Conservation (phyloP, 148 eudicot species). For the Nepenthes mirabilis region DNA sequence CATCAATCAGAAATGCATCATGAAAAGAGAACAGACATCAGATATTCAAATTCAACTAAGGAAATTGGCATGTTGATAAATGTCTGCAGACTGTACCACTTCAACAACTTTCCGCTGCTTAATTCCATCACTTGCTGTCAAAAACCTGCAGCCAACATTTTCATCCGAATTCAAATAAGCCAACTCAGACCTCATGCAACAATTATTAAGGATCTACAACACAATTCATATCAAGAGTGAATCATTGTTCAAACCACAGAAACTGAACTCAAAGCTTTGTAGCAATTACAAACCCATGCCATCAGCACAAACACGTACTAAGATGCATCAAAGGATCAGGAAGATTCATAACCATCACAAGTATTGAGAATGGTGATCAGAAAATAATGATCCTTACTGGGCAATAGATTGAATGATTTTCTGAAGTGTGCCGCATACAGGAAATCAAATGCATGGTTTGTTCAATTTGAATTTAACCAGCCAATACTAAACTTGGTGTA, state of each 20-base stretch:
- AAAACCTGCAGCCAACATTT: constrained; percentile 40
- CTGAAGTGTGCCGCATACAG: no score
- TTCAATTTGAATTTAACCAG: no score
- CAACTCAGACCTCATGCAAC: not conserved
- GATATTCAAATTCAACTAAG: not conserved
- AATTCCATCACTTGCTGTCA: constrained; percentile 91
- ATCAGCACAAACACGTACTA: no score
- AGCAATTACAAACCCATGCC: no score
- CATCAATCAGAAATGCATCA: not conserved
- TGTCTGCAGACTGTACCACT: constrained; percentile 30
- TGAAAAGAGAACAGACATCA: not conserved
- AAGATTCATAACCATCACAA: no score
- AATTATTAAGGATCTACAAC: not conserved
- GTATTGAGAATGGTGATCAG: no score
- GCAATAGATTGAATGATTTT: no score
- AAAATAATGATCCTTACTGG: no score
- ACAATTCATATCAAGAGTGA: no score
- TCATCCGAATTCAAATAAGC: constrained; percentile 1
- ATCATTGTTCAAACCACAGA: not conserved
- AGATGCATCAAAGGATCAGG: no score
- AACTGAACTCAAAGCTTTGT: not conserved
- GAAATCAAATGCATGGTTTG: no score
- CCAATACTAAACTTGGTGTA: no score
- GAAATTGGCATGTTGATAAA: not conserved
- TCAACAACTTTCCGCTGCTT: constrained; percentile 55